Evolutionary conservation across 257 asterid species (phyloP), one percentile per base, ranked within the genome.

Genomic region (Jacaranda mimosifolia): DNA sequence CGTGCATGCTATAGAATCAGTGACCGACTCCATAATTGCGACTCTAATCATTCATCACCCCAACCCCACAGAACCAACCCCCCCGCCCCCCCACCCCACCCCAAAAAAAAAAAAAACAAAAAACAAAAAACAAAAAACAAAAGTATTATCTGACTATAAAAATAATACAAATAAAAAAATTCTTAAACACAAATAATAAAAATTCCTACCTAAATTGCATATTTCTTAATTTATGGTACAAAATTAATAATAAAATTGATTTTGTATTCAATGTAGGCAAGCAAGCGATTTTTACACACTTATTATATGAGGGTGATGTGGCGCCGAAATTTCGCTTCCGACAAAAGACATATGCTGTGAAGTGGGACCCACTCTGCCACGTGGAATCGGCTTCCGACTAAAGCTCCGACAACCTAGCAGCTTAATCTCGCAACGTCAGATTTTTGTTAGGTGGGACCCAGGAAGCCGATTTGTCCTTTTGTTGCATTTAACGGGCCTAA

Each of bases 401-500:
- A 43, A 9, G 62, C 26, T 12, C 26, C 26, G 62, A 32, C 74
- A 26, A 69, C 12, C 7, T 14, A 12, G 59, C 74, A 35, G 43
- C 46, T 51, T 13, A 32, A 69, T 45, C 45, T 42, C 3, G 59
- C 19, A 17, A 68, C 8, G 78, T 62, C 40, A 48, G 63, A 74
- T 63, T 42, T 48, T 62, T 74, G 78, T 62, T 48, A 18, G 18
- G 53, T 62, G 78, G 78, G 78, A 3, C 72, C 78, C 21, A 3
- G 11, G 9, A 26, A 15, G 35, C 7, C 6, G 60, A 46, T 48
- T 62, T 74, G 78, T 74, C 78, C 71, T 53, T 64, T 66, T 3
- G 67, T 21, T 21, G 80, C 80, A 38, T 53, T 42, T 38, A 55
- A 66, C 72, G 59, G 66, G 35, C 73, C 45, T 65, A 75, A 75